A percentile compares a stretch with the other conserved stretches of the same genome.
Evolutionary conservation across 2,329 filamentous ascomycete genomes (phyloP).

Genomic region (Nemania sp.): DNA sequence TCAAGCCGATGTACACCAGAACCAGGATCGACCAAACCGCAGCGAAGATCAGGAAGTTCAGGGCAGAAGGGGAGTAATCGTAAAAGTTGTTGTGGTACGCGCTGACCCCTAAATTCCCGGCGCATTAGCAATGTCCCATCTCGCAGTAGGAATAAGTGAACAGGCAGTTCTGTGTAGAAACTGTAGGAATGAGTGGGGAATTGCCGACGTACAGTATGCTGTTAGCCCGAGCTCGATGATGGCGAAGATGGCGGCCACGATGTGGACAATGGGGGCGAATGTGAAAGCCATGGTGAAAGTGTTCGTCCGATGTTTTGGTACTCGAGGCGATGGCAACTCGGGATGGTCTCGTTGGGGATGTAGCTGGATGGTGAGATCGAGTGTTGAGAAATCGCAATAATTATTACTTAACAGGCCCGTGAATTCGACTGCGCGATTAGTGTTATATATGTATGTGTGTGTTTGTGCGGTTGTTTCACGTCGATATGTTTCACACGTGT

Average conservation of each 20-base stretch:
- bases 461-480: too few relatives aligned
- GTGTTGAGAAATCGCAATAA: too few relatives aligned
- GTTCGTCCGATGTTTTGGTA: background rate
- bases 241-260: constrained; percentile 67
- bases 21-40: constrained; percentile 75
- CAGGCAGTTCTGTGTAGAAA: background rate
- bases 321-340: too few relatives aligned
- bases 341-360: too few relatives aligned
- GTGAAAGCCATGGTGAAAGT: constrained; percentile 51
- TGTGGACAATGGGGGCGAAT: constrained; percentile 66
- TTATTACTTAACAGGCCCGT: too few relatives aligned
- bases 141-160: background rate
- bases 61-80: constrained; percentile 52
- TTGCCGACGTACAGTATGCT: constrained; percentile 63
- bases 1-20: constrained; percentile 69
- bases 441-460: too few relatives aligned
- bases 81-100: constrained; percentile 36
- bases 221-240: constrained; percentile 76
- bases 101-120: constrained; percentile 53
- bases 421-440: too few relatives aligned
- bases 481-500: too few relatives aligned
- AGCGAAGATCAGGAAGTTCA: constrained; percentile 81
- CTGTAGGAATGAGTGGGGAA: too few relatives aligned
- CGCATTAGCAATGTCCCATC: background rate
- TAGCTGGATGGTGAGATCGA: too few relatives aligned